Evolutionary conservation across 2,329 filamentous ascomycete genomes (phyloP), one percentile per base, ranked within the genome.

Genomic region (Colletotrichum sublineola): DNA sequence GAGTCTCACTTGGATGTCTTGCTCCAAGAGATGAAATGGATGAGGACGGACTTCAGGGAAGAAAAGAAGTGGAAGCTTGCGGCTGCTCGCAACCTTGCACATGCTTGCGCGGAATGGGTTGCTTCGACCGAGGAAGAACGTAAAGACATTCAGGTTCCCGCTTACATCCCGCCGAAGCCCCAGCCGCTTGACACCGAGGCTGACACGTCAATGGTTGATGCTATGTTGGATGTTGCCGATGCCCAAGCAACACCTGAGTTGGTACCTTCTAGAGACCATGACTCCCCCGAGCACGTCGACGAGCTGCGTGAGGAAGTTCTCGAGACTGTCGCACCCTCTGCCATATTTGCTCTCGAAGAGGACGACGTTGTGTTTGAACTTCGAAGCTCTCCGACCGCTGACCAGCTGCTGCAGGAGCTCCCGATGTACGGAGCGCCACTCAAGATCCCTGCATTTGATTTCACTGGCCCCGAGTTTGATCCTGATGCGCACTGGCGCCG

Each of bases 11-110:
- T 92, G 89, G 96, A 99, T 82, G 88, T 96, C 64, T 81, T 98
- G 67, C 84, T 99, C 42, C 89, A 95, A 76, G 95, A 99, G 84
- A 94, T 96, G 89, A 97, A 95, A 81, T 98, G 96, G 96, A 97
- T 99, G 94, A 90, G 95, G 63, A 98, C 95, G 1, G 96, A 99
- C 81, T 98, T 98, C 78, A 89, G 93, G 63, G 94, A 98, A 81
- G 96, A 98, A 81, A 87, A 94, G 52, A 97, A 97, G 80, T 97
- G 95, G 95, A 98, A 98, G 83, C 91, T 90, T 78, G 89, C 93
- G 2, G 89, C 92, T 46, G 95, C 95, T 6, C 92, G 92, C 71
- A 94, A 92, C 69, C 86, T 97, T 72, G 96, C 95, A 1, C 86
- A 91, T 77, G 93, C 92, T 77, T 98, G 96, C 81, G 94, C 92